A percentile compares a stretch with the other conserved stretches of the same genome.
Conservation (phyloP, 164 flowering plant species). For the Berberis thunbergii region DNA sequence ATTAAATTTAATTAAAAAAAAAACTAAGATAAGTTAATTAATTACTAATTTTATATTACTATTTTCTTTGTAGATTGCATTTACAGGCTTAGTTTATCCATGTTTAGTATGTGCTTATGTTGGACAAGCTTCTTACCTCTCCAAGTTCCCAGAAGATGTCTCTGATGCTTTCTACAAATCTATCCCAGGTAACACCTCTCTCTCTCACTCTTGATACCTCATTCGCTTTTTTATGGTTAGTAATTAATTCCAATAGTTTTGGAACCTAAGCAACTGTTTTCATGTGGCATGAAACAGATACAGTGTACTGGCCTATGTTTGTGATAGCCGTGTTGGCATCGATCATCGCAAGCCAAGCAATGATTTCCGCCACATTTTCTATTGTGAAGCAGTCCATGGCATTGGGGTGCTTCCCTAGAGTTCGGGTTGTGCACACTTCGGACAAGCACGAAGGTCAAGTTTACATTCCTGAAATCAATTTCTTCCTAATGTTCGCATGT, state of each 20-base stretch:
- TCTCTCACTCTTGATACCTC: too few relatives aligned
- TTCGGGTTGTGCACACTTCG: too few relatives aligned
- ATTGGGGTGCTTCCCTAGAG: too few relatives aligned
- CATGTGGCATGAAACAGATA: constrained; percentile 1
- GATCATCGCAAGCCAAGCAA: too few relatives aligned
- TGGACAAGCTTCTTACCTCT: constrained; percentile 22
- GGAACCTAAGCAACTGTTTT: not conserved
- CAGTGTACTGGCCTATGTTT: constrained; percentile 21
- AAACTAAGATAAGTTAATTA: too few relatives aligned
- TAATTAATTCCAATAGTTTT: not conserved
- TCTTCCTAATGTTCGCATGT: constrained; percentile 20
- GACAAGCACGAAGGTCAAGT: too few relatives aligned
- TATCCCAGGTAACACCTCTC: too few relatives aligned
- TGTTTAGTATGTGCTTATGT: constrained; percentile 15
- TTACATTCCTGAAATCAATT: constrained; percentile 17
- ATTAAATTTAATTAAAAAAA: too few relatives aligned
- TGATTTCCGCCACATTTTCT: too few relatives aligned
- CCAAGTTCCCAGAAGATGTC: constrained; percentile 12
- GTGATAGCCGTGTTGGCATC: not conserved
- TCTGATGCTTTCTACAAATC: not conserved
- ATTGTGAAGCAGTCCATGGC: too few relatives aligned
- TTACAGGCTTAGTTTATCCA: constrained; percentile 19
- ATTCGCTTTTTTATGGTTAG: too few relatives aligned
- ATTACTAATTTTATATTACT: too few relatives aligned
- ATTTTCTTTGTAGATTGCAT: constrained; percentile 14